Conservation (phyloP, 108 stramenopile species). For the Nitzschia inconspicua region DNA sequence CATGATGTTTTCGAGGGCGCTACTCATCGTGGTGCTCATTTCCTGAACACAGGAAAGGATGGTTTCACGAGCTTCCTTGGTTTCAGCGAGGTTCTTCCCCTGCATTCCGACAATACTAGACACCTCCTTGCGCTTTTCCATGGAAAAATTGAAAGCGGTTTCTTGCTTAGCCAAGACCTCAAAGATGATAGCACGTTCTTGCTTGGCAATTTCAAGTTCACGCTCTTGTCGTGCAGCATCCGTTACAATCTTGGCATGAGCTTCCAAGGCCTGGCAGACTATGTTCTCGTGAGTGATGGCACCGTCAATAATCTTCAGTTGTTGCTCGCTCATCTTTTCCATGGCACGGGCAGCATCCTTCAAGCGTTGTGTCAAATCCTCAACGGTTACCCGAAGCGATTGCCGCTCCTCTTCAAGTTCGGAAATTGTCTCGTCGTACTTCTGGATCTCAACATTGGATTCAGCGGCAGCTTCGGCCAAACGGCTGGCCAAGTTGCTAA, state of each 20-base stretch:
- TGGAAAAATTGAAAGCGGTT: constrained; percentile 38
- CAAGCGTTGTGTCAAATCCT: constrained; percentile 50
- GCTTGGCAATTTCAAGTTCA: constrained; percentile 42
- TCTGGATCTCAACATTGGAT: constrained; percentile 10
- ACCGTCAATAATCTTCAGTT: constrained; percentile 57
- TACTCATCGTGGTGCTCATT: background rate
- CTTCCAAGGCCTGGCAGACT: constrained; percentile 38
- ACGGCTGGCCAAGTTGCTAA: constrained; percentile 49
- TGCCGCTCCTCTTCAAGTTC: constrained; percentile 52
- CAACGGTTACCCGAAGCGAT: constrained; percentile 39
- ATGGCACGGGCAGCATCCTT: constrained; percentile 48
- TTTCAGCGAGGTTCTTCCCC: background rate
- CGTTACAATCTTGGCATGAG: constrained; percentile 46
- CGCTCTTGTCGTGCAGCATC: constrained; percentile 47
- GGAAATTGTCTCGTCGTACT: constrained; percentile 35
- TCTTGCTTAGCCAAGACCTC: constrained; percentile 54
- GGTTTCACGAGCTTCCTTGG: background rate
- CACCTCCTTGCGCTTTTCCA: constrained; percentile 27
- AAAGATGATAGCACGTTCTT: constrained; percentile 55
- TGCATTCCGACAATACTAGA: background rate
- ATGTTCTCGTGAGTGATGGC: constrained; percentile 49
- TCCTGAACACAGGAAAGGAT: constrained; percentile 2
- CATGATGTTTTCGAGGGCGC: background rate
- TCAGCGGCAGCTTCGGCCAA: constrained; percentile 47
- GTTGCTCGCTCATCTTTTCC: constrained; percentile 58